Evolutionary conservation across 129 eudicot species (phyloP), one percentile per base, ranked within the genome.

Genomic region (Artemisia annua): DNA sequence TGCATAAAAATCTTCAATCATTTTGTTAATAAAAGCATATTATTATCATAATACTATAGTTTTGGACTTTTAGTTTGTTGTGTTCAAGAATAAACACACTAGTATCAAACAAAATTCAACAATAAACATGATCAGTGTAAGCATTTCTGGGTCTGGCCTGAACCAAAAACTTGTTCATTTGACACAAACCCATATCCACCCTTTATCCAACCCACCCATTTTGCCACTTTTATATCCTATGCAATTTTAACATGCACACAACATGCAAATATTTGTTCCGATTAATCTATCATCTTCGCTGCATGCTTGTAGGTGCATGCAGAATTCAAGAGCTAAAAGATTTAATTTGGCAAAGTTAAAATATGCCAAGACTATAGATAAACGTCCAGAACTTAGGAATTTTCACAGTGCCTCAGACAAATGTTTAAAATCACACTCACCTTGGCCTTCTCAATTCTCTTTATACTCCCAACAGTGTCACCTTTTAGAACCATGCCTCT

Each of bases 381-480:
- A 19, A 17, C 58, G 24, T 30, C 6, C 9, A 57, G 13, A 55
- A n/a, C 5, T 58, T 6, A 13, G 60, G 30, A 22, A 32, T 12
- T 19, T 16, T 67, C n/a, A 56, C 1, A 10, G 19, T 56, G 32
- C 53, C 17, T 11, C 49, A 24, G 39, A 48, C 3, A n/a, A 67
- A 13, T 57, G 22, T 44, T 43, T 61, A 10, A 63, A 78, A 26
- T 4, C 35, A 72, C 12, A 32, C 80, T 80, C 73, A 20, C 22
- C 22, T 20, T 20, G 0, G 22, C 0, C 22, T 20, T 20, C 1
- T 20, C 22, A 1, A 20, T 20, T 20, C 22, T 20, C 22, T 0
- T 20, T 20, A 20, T 20, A 20, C 22, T 20, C 22, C 22, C 22
- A 20, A 20, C 22, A 20, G 22, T 20, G 22, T 20, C 22, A 20